phyloP scores from a whole-genome alignment of 2,329 filamentous ascomycete genomes.

The Aureobasidium sp. region DNA sequence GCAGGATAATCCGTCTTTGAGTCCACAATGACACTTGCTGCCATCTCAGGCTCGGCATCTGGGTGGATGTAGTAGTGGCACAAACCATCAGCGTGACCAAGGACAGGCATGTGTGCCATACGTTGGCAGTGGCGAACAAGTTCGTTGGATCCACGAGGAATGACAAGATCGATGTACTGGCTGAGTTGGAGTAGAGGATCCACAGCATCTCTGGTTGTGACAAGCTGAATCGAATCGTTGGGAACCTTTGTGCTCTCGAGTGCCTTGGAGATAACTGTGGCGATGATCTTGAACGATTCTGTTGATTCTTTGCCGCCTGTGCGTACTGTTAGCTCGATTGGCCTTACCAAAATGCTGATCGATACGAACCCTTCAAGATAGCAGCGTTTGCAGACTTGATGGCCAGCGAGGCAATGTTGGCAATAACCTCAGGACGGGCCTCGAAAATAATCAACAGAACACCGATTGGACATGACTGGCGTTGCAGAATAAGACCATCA shows the following conservation, averaged over 20 bases:
- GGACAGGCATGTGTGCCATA: constrained; percentile 86
- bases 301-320: constrained; percentile 90
- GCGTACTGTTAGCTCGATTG: not conserved
- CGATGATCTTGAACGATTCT: constrained; percentile 89
- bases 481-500: constrained; percentile 75
- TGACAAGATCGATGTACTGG: constrained; percentile 85
- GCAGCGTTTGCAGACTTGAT: constrained; percentile 97
- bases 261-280: constrained; percentile 72
- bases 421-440: constrained; percentile 93
- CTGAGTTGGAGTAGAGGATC: constrained; percentile 81
- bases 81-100: constrained; percentile 91
- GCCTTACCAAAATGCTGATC: not conserved
- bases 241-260: constrained; percentile 68
- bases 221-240: constrained; percentile 81
- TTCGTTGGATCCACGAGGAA: constrained; percentile 85
- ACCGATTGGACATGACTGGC: constrained; percentile 89
- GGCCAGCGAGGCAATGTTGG: constrained; percentile 90
- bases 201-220: constrained; percentile 86
- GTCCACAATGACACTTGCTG: constrained; percentile 72
- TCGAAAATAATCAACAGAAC: constrained; percentile 99
- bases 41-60: constrained; percentile 66
- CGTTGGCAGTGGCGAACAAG: constrained; percentile 85
- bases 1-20: constrained; percentile 92
- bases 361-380: constrained; percentile 69
- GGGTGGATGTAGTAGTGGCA: constrained; percentile 79